Evolutionary conservation across 148 eudicot species (phyloP).

Genomic region (Fagopyrum homotropicum): DNA sequence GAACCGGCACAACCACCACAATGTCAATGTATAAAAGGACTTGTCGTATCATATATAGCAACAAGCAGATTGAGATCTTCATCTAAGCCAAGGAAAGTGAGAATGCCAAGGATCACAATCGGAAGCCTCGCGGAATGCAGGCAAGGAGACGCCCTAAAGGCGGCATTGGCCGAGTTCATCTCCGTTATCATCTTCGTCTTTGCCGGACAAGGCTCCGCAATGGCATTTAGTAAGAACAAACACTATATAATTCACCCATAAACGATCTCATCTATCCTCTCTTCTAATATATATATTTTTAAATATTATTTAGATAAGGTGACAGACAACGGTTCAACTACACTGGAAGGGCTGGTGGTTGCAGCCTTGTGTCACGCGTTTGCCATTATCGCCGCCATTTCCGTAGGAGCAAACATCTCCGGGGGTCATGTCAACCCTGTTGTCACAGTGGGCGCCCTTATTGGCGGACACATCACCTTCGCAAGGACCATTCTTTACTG

Average conservation of each 20-base stretch:
- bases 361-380: slow-evolving; percentile 71
- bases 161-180: slow-evolving; percentile 76
- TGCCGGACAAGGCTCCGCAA: slow-evolving; percentile 79
- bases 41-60: no score
- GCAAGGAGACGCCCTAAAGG: slow-evolving; percentile 54
- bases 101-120: slow-evolving; percentile 55
- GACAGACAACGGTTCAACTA: slow-evolving; percentile 39
- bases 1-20: no score
- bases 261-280: no score
- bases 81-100: background rate
- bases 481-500: slow-evolving; percentile 41
- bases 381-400: slow-evolving; percentile 63
- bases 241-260: background rate
- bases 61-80: no score
- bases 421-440: slow-evolving; percentile 94
- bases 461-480: slow-evolving; percentile 65
- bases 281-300: no score
- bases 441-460: slow-evolving; percentile 66
- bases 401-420: slow-evolving; percentile 69
- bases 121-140: slow-evolving; percentile 43
- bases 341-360: slow-evolving; percentile 60
- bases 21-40: no score
- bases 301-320: slow-evolving; percentile 32
- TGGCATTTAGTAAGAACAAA: slow-evolving; percentile 57
- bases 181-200: slow-evolving; percentile 76